These are phyloP conservation scores for Xylaria longipes DNA, from an alignment of 495 filamentous ascomycete species.

Conservation along the genomic window DNA sequence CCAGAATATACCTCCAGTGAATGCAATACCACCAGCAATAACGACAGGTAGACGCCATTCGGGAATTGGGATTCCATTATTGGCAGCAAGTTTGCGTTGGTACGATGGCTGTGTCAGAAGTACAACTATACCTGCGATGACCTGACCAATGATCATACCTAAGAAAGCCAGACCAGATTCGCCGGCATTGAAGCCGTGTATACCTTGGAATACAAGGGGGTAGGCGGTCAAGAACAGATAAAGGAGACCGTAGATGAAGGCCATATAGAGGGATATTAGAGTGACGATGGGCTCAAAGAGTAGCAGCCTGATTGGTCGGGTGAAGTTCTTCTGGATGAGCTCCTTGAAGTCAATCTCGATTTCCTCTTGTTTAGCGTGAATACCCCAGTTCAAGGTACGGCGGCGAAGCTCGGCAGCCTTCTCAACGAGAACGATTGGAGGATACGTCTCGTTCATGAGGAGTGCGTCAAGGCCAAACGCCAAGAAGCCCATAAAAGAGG, in stretches of 20 bases:
- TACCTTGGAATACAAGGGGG: constrained; percentile 75
- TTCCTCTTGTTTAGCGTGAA: constrained; percentile 93
- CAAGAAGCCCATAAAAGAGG: constrained; percentile 75
- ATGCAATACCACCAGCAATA: constrained; percentile 75
- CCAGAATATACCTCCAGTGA: constrained; percentile 83
- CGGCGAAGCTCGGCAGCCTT: constrained; percentile 83
- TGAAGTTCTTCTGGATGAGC: constrained; percentile 83
- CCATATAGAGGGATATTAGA: constrained; percentile 77
- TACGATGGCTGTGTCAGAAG: constrained; percentile 72
- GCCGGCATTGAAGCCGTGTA: constrained; percentile 71
- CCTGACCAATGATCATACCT: constrained; percentile 77
- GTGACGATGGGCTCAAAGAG: constrained; percentile 82
- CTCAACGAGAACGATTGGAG: constrained; percentile 75
- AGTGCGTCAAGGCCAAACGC: constrained; percentile 73
- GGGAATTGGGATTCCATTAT: constrained; percentile 75
- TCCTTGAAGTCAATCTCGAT: constrained; percentile 85
- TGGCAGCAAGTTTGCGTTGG: constrained; percentile 70
- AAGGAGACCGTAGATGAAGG: constrained; percentile 81
- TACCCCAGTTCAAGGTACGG: constrained; percentile 88
- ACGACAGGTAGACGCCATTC: constrained; percentile 87
- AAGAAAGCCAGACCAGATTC: constrained; percentile 79
- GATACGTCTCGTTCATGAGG: constrained; percentile 84
- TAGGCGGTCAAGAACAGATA: constrained; percentile 86
- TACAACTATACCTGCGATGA: constrained; percentile 71
- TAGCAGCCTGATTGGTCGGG: constrained; percentile 77